A percentile compares a stretch with the other conserved stretches of the same genome.
These are phyloP conservation scores for Termitomyces sp. DNA, from an alignment of 768 basidiomycete genomes.

Conservation along the genomic window DNA sequence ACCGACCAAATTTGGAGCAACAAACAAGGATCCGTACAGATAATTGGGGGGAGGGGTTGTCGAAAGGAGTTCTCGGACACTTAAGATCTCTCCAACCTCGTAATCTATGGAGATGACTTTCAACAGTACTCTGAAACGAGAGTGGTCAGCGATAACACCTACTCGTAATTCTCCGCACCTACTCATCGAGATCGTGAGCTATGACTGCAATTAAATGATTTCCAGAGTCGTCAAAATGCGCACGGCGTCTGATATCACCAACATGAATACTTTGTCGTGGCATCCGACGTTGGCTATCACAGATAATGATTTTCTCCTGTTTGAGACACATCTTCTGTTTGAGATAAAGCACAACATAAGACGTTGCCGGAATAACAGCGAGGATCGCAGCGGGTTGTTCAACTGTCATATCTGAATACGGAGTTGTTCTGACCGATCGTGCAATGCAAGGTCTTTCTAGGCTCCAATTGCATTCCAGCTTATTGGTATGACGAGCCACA, in stretches of 20 bases:
- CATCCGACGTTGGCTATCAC: background rate
- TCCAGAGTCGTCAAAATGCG: background rate
- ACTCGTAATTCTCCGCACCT: background rate
- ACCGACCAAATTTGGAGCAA: conserved; percentile 4
- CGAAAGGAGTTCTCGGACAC: background rate
- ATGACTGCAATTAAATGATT: background rate
- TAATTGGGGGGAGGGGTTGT: background rate
- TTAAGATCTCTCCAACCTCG: background rate
- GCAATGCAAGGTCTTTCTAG: background rate
- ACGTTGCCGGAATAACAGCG: background rate
- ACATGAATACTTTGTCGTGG: background rate
- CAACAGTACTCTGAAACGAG: background rate
- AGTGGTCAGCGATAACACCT: background rate
- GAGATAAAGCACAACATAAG: background rate
- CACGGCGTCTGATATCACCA: background rate
- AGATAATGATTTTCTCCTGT: background rate
- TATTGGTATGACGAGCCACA: background rate
- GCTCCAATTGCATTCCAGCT: background rate
- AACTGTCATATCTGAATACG: background rate
- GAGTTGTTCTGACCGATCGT: background rate
- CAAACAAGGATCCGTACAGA: background rate
- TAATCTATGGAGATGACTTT: background rate
- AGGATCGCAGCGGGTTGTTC: background rate
- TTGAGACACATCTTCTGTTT: no score
- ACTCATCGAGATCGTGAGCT: background rate